Evolutionary conservation across 139 green algal genomes (phyloP).

Genomic region (Haematococcus sp.): DNA sequence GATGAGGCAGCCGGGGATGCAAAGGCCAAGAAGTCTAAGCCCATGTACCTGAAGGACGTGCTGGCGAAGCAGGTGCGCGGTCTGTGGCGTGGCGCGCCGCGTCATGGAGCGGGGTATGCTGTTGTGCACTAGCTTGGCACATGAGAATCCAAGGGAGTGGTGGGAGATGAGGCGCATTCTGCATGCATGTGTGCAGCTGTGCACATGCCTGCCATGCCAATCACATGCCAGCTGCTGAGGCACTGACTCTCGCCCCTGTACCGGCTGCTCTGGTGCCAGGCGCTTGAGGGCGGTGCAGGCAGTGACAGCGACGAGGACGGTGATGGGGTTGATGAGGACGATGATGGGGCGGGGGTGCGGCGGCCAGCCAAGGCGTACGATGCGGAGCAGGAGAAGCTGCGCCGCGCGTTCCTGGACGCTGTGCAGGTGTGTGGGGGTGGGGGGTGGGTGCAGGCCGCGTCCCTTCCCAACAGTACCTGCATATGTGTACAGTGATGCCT

Average conservation of each 20-base stretch:
- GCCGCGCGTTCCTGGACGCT: conserved; percentile 61
- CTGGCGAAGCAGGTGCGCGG: conserved; percentile 62
- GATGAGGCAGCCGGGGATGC: background rate
- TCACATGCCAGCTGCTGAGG: no score
- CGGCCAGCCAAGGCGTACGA: conserved; percentile 54
- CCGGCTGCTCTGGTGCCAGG: no score
- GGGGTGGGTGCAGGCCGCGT: background rate
- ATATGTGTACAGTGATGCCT: background rate
- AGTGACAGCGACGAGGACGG: conserved; percentile 8
- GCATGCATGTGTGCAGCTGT: no score
- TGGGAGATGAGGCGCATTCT: no score
- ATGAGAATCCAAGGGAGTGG: no score
- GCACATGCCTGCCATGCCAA: no score
- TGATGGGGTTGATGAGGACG: conserved; percentile 31
- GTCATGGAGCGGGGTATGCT: no score
- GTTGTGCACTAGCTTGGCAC: background rate
- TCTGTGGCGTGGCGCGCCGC: background rate
- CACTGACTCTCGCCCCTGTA: no score
- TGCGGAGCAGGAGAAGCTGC: conserved; percentile 73
- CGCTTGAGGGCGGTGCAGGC: conserved; percentile 41
- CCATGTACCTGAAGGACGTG: conserved; percentile 80
- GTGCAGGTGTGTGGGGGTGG: conserved; percentile 1
- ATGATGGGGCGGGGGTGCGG: background rate
- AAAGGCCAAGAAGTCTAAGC: conserved; percentile 35
- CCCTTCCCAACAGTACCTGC: background rate